Base-by-base conservation (phyloP, 1,284 basidiomycete genomes). In the Fomitopsis schrenkii region DNA sequence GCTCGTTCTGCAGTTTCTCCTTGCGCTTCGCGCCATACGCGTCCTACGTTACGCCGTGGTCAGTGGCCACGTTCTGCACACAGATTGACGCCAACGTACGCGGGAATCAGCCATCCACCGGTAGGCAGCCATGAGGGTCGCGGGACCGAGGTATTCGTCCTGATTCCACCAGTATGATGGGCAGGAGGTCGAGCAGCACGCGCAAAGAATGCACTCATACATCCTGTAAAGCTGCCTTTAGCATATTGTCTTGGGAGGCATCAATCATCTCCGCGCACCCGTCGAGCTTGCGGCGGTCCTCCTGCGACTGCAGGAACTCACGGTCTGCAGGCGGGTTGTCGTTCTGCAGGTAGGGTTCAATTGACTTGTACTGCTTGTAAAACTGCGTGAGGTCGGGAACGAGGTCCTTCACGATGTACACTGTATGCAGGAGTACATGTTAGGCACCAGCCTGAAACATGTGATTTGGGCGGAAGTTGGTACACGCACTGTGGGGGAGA, bases 321-420 rank as follows among this genome's bases (percentile, higher is more conserved):
- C 75, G 87, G 66, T 90, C 80, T 65, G 82, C 91, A 3, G 95
- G 95, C 1, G 89, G 88, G 76, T 92, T 94, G 76, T 95, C 91
- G 76, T 95, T 95, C 82, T 97, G 90, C 53, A 97, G 84, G 81
- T 88, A 97, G 8, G 94, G 95, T 78, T 99, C 90, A 76, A 99
- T 98, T 44, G 95, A 96, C 80, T 98, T 98, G 92, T 99, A 98
- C 77, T 99, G 97, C 80, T 99, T 98, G 88, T 97, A 97, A 84
- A 95, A 97, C 66, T 89, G 88, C 12, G 91, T 94, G 66, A 95
- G 81, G 78, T 91, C 88, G 8, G 89, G 94, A 2, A 99, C 94
- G 70, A 99, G 89, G 80, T 99, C 97, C 83, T 98, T 99, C 77
- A 99, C 96, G 72, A 99, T 86, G 80, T 98, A 98, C 96, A 98